Base-by-base conservation (phyloP, 2,329 filamentous ascomycete species). In the Cytospora leucostoma region DNA sequence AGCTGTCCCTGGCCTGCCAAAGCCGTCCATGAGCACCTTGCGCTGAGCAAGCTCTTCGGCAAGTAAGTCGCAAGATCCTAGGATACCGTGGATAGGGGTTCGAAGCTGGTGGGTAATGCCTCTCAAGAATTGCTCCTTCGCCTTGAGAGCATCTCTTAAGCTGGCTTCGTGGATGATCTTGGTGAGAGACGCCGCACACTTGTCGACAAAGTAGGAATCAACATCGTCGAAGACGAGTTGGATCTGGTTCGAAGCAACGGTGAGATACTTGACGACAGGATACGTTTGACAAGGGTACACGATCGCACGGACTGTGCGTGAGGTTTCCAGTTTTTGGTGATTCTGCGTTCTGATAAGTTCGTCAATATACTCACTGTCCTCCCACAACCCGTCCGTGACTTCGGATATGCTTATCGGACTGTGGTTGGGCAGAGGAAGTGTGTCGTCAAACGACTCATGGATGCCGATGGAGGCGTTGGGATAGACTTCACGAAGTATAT, bases 1-100 rank as follows among this genome's bases (percentile, higher is more conserved):
- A 57, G 58, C 64, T 7, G 70, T 57, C 12, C 21, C 47, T 19
- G 47, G 32, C 19, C 12, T 35, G 6, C 35, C 17, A n/a, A 35
- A 2, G 11, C 11, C 35, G 1, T n/a, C 44, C 2, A 60, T 55
- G 7, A 64, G 44, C 0, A 71, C 52, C 2, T 71, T 70, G 3
- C 68, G 61, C 4, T 68, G 66, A 34, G 70, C 73, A 0, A 80
- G 62, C 44, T 80, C 79, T 61, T 81, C 79, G 0, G 73, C 74
- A 1, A 81, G 69, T 0, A 81, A 67, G 17, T 81, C 72, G 1
- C 69, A 69, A 1, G 71, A 72, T 1, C 72, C 74, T 0, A 81
- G 71, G 2, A 81, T 79, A 0, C 79, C 79, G 38, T 82, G 79
- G 5, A 82, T 79, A 0, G 79, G 79, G 0, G 79, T 82, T 44